phyloP scores from a whole-genome alignment of 2,329 filamentous ascomycete species.

The Anisogramma anomala region DNA sequence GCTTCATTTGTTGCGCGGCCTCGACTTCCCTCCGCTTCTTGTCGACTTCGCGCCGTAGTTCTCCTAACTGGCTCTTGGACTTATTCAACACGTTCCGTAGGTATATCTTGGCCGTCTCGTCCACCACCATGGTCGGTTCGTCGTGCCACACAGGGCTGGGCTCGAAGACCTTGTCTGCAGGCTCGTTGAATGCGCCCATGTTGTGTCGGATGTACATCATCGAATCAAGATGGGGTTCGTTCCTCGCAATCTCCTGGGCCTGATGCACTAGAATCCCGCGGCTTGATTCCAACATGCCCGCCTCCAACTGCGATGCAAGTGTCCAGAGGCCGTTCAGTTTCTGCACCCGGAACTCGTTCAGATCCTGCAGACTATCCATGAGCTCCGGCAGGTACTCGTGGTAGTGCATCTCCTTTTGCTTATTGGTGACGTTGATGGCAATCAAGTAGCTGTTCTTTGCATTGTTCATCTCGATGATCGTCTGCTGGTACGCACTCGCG shows the following conservation, averaged over 20 bases:
- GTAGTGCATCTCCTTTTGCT: constrained; percentile 94
- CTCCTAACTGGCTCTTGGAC: constrained; percentile 72
- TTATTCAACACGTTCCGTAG: constrained; percentile 85
- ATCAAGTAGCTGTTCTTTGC: constrained; percentile 98
- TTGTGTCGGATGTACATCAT: constrained; percentile 99
- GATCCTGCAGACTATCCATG: constrained; percentile 83
- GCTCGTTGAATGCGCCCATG: constrained; percentile 69
- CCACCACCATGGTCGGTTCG: constrained; percentile 72
- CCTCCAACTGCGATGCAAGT: constrained; percentile 67
- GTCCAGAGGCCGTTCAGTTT: constrained; percentile 83
- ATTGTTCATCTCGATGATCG: constrained; percentile 92
- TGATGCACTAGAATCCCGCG: constrained; percentile 61
- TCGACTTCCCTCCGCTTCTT: constrained; percentile 81
- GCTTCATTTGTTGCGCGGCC: constrained; percentile 57
- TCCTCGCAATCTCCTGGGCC: constrained; percentile 70
- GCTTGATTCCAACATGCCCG: constrained; percentile 64
- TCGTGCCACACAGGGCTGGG: constrained; percentile 96
- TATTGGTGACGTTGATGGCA: constrained; percentile 91
- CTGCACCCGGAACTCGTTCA: constrained; percentile 76
- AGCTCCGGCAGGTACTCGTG: constrained; percentile 93
- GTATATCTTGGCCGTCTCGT: constrained; percentile 80
- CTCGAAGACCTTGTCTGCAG: constrained; percentile 75
- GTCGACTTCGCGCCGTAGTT: constrained; percentile 72
- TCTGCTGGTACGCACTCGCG: constrained; percentile 82
- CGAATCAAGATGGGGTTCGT: constrained; percentile 79